Conservation (phyloP, 208 protist species). For the Leishmania braziliensis region DNA sequence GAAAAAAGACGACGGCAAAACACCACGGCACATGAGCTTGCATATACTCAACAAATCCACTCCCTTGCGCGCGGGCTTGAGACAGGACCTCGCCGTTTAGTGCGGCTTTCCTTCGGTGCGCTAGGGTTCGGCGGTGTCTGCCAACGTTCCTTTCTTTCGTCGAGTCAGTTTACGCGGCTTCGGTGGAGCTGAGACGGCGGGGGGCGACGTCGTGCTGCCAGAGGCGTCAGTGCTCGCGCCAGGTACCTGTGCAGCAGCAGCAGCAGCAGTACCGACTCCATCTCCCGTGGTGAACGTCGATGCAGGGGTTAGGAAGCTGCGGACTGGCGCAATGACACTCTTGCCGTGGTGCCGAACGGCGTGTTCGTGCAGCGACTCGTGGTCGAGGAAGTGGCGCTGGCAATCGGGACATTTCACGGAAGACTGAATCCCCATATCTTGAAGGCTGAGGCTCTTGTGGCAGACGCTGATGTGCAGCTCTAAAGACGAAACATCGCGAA, state of each 20-base stretch:
- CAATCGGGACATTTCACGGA: slow-evolving; percentile 59
- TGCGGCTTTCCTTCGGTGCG: not conserved
- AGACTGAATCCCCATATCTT: slow-evolving; percentile 53
- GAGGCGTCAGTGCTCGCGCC: not conserved
- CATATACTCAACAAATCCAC: not conserved
- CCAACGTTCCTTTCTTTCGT: slow-evolving; percentile 6
- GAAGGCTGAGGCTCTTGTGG: slow-evolving; percentile 56
- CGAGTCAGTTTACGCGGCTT: slow-evolving; percentile 36
- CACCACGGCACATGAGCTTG: not conserved
- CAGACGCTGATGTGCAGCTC: slow-evolving; percentile 63
- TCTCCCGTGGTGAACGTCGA: not conserved
- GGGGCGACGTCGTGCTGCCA: not conserved
- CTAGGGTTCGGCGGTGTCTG: not conserved
- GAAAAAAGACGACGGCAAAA: not conserved
- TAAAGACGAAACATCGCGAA: slow-evolving; percentile 63
- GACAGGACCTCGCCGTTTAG: not conserved
- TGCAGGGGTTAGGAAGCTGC: slow-evolving; percentile 33
- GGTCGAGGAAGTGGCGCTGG: slow-evolving; percentile 59
- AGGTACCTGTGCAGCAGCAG: slow-evolving; percentile 2
- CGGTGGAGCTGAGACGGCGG: slow-evolving; percentile 1
- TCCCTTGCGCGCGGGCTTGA: not conserved
- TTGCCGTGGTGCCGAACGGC: slow-evolving; percentile 75
- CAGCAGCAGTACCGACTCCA: not conserved
- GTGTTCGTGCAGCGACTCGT: slow-evolving; percentile 65
- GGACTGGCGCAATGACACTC: slow-evolving; percentile 44